Percentiles rank a stretch among this genome's conserved stretches.
Evolutionary conservation across 768 basidiomycete genomes (phyloP).

Genomic region (Termitomyces sp.): DNA sequence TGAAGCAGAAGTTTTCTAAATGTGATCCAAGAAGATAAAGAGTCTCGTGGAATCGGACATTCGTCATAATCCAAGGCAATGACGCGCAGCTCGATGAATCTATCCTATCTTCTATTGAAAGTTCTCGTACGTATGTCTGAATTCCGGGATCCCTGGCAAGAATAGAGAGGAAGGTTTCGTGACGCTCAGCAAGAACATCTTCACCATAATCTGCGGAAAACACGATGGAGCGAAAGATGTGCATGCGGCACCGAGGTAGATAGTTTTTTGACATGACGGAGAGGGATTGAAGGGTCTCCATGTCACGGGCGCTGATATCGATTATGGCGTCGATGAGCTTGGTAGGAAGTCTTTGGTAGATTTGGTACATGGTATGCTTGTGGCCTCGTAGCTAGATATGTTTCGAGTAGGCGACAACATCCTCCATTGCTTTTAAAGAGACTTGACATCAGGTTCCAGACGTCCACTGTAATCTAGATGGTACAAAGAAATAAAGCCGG

Average conservation of each 20-base stretch:
- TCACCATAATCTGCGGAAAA: neutral
- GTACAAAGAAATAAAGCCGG: neutral
- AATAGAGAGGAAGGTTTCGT: neutral
- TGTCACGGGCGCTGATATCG: neutral
- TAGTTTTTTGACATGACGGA: neutral
- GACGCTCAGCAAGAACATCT: too few relatives aligned
- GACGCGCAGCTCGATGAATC: neutral
- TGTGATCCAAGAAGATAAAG: neutral
- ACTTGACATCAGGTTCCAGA: neutral
- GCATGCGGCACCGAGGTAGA: too few relatives aligned
- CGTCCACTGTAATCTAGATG: neutral
- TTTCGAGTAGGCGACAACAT: neutral
- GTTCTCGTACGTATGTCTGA: neutral
- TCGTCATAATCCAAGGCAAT: slow-evolving; percentile 4
- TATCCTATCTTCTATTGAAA: too few relatives aligned
- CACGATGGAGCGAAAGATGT: too few relatives aligned
- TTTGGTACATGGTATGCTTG: too few relatives aligned
- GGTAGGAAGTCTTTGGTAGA: neutral
- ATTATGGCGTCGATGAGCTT: too few relatives aligned
- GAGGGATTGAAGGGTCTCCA: neutral
- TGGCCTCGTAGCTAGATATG: neutral
- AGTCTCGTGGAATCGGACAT: too few relatives aligned
- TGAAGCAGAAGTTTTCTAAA: neutral
- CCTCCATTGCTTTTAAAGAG: neutral
- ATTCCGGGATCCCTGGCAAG: neutral